phyloP scores from a whole-genome alignment of 257 asterid species.

The Fraxinus anomala region DNA sequence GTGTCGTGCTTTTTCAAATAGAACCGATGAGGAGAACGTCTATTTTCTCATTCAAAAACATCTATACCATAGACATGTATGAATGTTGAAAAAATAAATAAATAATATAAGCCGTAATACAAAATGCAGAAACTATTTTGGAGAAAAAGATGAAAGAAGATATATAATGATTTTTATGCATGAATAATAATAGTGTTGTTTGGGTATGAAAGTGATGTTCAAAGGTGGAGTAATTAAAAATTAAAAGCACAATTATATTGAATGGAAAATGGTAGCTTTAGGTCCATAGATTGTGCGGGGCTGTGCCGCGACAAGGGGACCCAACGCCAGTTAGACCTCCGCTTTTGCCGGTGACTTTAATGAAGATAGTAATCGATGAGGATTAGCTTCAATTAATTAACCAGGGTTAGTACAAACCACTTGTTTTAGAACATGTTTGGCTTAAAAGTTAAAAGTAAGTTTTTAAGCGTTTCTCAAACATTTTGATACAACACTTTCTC shows the following conservation, averaged over 20 bases:
- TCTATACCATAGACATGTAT: no score
- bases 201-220: neutral
- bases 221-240: slow-evolving; percentile 17
- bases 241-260: slow-evolving; percentile 22
- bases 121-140: neutral
- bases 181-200: neutral
- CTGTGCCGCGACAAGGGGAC: slow-evolving; percentile 40
- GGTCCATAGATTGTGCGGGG: slow-evolving; percentile 34
- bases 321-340: slow-evolving; percentile 41
- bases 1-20: no score
- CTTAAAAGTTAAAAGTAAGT: neutral
- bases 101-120: no score
- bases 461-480: no score
- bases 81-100: no score
- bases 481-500: neutral
- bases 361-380: slow-evolving; percentile 1
- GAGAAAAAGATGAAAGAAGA: neutral
- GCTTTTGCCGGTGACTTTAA: slow-evolving; percentile 31
- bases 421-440: no score
- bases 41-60: no score
- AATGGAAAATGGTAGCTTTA: slow-evolving; percentile 21
- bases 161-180: neutral
- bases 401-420: slow-evolving; percentile 14
- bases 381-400: neutral
- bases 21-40: no score